Evolutionary conservation across 192 early-diverging fungal species (phyloP).

Genomic region (Chytriomyces hyalinus): DNA sequence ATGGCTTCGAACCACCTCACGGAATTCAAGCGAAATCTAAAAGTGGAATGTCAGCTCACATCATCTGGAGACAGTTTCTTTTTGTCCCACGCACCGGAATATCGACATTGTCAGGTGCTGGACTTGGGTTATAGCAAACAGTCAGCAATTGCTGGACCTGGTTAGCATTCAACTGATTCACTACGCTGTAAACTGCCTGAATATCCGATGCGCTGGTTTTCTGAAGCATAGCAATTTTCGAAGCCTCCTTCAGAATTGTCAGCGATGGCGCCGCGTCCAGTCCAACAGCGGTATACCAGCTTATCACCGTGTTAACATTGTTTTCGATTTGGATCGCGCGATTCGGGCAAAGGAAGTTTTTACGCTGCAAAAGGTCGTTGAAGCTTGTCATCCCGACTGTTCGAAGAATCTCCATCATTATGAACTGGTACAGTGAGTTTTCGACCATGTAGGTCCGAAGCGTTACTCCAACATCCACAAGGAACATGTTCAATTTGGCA

Average conservation of each 20-base stretch:
- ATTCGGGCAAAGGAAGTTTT: constrained; percentile 91
- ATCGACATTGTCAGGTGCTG: neutral
- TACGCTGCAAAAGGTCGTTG: constrained; percentile 86
- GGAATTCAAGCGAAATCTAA: constrained; percentile 2
- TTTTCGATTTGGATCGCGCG: constrained; percentile 94
- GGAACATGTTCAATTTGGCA: constrained; percentile 78
- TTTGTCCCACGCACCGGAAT: neutral
- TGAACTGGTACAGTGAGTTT: constrained; percentile 73
- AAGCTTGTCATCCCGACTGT: constrained; percentile 85
- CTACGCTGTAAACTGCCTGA: neutral
- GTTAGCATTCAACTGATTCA: neutral
- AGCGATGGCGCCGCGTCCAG: constrained; percentile 36
- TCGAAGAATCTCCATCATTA: constrained; percentile 85
- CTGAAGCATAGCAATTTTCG: neutral
- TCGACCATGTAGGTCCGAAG: constrained; percentile 89
- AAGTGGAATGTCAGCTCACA: neutral
- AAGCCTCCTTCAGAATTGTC: neutral
- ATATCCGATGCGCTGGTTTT: neutral
- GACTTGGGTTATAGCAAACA: neutral
- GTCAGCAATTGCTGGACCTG: constrained; percentile 2
- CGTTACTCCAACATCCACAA: constrained; percentile 80
- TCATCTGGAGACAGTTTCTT: neutral
- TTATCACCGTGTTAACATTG: constrained; percentile 87
- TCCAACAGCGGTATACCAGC: constrained; percentile 89
- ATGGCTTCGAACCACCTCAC: neutral